A percentile compares a stretch with the other conserved stretches of the same genome.
phyloP scores from a whole-genome alignment of 495 filamentous ascomycete species.

The Podospora pseudocomata region DNA sequence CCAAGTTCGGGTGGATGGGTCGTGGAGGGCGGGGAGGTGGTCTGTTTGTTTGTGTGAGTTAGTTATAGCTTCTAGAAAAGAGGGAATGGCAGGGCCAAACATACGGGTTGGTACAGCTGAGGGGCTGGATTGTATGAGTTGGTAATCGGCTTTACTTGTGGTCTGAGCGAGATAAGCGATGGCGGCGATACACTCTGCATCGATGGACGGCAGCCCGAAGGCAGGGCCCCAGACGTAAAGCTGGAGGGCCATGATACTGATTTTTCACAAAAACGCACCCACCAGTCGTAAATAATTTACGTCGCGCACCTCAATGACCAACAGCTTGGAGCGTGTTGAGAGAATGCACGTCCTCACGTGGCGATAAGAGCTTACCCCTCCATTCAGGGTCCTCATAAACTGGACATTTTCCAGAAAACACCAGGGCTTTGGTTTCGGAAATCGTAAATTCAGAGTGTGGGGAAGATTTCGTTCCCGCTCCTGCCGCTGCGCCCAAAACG shows the following conservation, averaged over 20 bases:
- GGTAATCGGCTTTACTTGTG: conserved; percentile 61
- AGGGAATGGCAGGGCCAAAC: conserved; percentile 20
- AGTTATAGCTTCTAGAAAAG: not conserved
- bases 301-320: not conserved
- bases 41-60: conserved; percentile 42
- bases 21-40: conserved; percentile 67
- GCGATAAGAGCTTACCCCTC: conserved; percentile 12
- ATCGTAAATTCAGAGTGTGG: not conserved
- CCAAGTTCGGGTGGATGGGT: conserved; percentile 54
- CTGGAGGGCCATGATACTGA: conserved; percentile 46
- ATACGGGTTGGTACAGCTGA: conserved; percentile 72
- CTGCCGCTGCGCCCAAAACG: not conserved
- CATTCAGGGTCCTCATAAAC: not conserved
- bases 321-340: not conserved
- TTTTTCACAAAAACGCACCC: not conserved
- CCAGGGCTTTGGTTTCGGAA: not conserved
- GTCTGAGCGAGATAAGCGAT: conserved; percentile 65
- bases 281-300: not conserved
- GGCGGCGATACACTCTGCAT: conserved; percentile 78
- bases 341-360: conserved; percentile 19
- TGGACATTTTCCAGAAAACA: not conserved
- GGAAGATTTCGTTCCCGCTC: not conserved
- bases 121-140: conserved; percentile 68
- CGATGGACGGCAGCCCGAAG: conserved; percentile 82
- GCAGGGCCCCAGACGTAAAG: conserved; percentile 91